Evolutionary conservation across 108 stramenopile genomes (phyloP).

Genomic region (Licmophora abbreviata): DNA sequence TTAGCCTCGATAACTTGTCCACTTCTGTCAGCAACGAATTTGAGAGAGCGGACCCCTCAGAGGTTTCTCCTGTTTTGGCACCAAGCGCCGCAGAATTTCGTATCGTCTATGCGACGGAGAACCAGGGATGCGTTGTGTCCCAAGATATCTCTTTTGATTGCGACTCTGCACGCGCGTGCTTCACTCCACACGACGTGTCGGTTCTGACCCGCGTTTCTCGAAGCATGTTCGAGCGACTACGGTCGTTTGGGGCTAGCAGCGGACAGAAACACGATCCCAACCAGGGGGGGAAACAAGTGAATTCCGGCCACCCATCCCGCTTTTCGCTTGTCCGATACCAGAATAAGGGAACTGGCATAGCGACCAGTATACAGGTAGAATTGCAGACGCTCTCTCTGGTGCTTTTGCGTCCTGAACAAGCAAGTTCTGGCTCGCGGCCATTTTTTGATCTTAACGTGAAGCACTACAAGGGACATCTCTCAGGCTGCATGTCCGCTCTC

Average conservation of each 20-base stretch:
- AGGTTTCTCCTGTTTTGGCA: slow-evolving; percentile 37
- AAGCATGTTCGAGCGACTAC: slow-evolving; percentile 47
- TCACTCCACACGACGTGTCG: slow-evolving; percentile 55
- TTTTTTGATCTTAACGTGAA: slow-evolving; percentile 52
- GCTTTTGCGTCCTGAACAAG: slow-evolving; percentile 36
- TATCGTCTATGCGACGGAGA: slow-evolving; percentile 49
- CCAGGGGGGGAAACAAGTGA: not conserved
- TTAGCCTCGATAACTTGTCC: slow-evolving; percentile 61
- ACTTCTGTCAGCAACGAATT: slow-evolving; percentile 48
- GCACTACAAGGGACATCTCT: slow-evolving; percentile 37
- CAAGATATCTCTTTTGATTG: slow-evolving; percentile 69
- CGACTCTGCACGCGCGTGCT: slow-evolving; percentile 36
- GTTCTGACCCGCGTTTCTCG: slow-evolving; percentile 41
- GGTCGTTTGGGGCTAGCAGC: too few relatives aligned
- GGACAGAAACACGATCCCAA: slow-evolving; percentile 12
- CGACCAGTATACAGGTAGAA: slow-evolving; percentile 51
- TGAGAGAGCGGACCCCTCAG: slow-evolving; percentile 22
- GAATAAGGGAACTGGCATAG: slow-evolving; percentile 67
- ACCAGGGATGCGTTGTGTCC: slow-evolving; percentile 45
- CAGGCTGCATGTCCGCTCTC: slow-evolving; percentile 57
- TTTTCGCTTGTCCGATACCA: slow-evolving; percentile 30
- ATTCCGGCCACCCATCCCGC: not conserved
- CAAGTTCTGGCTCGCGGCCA: slow-evolving; percentile 38
- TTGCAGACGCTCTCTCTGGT: slow-evolving; percentile 51
- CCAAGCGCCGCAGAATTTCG: slow-evolving; percentile 59